Evolutionary conservation across 2,329 filamentous ascomycete species (phyloP), one percentile per base, ranked within the genome.

Genomic region (Fusarium setosum): DNA sequence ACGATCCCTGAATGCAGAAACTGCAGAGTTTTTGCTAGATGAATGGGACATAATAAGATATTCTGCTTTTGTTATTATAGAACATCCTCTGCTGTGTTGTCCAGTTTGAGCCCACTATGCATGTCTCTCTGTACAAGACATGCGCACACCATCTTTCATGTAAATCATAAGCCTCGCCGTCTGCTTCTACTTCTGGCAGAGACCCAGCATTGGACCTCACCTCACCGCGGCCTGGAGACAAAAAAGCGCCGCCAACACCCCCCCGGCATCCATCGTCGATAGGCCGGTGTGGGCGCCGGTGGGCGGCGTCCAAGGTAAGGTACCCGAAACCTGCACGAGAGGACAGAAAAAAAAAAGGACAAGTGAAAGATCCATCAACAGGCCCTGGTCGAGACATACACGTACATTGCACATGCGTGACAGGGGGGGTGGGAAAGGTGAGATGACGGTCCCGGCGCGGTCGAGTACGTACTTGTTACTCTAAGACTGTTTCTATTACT

Each of bases 251-350:
- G 40, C 45, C 20, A 32, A n/a, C 49, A 15, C 35, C 35, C 42
- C 35, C 42, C 47, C 51, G 48, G 48, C 56, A 41, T 56, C 24
- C 29, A n/a, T 23, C 34, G 63, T 54, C 45, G 38, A 55, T 40
- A 61, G 48, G 48, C 64, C 57, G 65, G 49, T 67, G 60, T 67
- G 51, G 55, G 29, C 45, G 51, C 47, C n/a, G 58, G 42, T 68
- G 56, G 45, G 66, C 67, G 51, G 67, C 65, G 56, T 70, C 44
- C 38, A 56, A 66, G 60, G 64, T 59, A 70, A 71, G 69, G 61
- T 68, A 65, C 64, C 69, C 64, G 64, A 68, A 66, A 60, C 51
- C 55, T 55, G 32, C 37, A 49, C 21, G 49, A 35, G 61, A 50
- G 42, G 18, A 40, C 38, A 42, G 32, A 51, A 47, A 21, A 63